Conservation (phyloP, 345 rosid genomes). For the Mangifera indica region DNA sequence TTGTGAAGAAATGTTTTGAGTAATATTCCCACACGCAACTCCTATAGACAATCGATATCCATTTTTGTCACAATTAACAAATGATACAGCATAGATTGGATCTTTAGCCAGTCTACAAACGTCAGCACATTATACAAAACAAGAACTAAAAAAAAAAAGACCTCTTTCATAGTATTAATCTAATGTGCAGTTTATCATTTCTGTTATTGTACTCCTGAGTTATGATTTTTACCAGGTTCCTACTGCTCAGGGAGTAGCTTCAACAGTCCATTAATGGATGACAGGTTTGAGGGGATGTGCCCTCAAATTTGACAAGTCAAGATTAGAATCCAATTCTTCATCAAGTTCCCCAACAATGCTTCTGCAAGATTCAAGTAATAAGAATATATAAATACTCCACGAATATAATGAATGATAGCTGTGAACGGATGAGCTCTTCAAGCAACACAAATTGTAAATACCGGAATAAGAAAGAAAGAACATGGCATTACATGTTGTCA, state of each 20-base stretch:
- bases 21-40: too few species aligned
- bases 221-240: background rate
- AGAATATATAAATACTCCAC: background rate
- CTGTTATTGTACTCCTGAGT: background rate
- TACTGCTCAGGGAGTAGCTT: background rate
- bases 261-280: conserved; percentile 49
- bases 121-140: background rate
- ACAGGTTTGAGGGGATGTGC: conserved; percentile 97
- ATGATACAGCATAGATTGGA: background rate
- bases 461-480: background rate
- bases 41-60: too few species aligned
- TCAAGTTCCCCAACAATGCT: conserved; percentile 89
- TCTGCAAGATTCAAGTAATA: conserved; percentile 42
- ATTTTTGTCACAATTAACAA: background rate
- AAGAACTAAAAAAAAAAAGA: background rate
- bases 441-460: too few species aligned
- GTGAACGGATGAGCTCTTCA: background rate
- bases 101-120: background rate
- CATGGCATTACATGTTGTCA: conserved; percentile 74
- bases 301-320: conserved; percentile 76
- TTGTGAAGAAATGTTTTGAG: background rate
- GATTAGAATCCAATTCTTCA: conserved; percentile 77
- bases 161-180: background rate
- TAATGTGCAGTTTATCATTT: background rate
- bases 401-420: background rate